Percentiles rank a stretch among this genome's conserved stretches.
Evolutionary conservation across 2,329 filamentous ascomycete genomes (phyloP).

Genomic region (Pleoardoris graminearum): DNA sequence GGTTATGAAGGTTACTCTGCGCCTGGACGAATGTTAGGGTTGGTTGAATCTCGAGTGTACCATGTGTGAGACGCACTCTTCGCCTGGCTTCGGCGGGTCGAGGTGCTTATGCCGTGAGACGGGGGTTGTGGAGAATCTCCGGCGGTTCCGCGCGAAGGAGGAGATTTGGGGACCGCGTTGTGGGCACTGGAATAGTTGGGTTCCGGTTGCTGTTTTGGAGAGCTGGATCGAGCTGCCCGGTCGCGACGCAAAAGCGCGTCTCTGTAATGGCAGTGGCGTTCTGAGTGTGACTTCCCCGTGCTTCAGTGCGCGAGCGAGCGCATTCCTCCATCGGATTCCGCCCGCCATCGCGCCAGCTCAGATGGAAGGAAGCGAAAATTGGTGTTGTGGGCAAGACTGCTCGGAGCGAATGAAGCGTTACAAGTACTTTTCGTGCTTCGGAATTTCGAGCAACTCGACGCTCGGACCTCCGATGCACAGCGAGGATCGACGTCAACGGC

Average conservation of each 20-base stretch:
- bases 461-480: neutral
- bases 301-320: constrained; percentile 11
- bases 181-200: neutral
- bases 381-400: constrained; percentile 15
- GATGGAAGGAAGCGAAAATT: neutral
- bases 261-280: constrained; percentile 5
- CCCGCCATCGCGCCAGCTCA: constrained; percentile 11
- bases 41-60: neutral
- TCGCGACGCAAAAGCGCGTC: constrained; percentile 20
- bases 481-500: constrained; percentile 16
- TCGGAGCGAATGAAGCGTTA: constrained; percentile 3
- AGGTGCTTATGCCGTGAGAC: constrained; percentile 74
- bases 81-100: constrained; percentile 80
- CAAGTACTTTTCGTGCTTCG: constrained; percentile 13
- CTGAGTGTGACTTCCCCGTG: neutral
- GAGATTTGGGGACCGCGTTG: neutral
- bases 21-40: constrained; percentile 53
- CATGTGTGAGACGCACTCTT: constrained; percentile 68
- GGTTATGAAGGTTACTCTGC: constrained; percentile 90
- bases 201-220: neutral
- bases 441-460: neutral
- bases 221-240: constrained; percentile 20
- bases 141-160: constrained; percentile 16
- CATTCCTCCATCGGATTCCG: constrained; percentile 6
- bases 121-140: constrained; percentile 69